Percentiles rank a stretch among this genome's conserved stretches.
These are phyloP conservation scores for Neofusicoccum sp. DNA, from an alignment of 2,329 filamentous ascomycete species.

Conservation along the genomic window DNA sequence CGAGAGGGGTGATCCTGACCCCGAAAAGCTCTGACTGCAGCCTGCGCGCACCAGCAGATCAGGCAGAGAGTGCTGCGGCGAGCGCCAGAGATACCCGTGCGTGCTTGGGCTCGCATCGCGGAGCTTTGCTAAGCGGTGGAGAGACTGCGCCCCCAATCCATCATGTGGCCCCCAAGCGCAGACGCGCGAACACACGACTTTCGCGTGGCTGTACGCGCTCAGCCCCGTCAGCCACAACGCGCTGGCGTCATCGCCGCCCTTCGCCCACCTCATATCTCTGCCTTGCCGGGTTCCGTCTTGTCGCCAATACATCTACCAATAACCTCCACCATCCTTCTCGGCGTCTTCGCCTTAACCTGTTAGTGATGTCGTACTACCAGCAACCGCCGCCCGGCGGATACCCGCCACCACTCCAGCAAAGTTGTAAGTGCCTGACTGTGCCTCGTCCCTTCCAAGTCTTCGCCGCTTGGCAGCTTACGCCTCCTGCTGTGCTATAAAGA, in stretches of 20 bases:
- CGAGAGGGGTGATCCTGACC: not conserved
- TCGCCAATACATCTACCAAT: not conserved
- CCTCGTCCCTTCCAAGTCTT: not conserved
- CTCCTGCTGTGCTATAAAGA: constrained; percentile 11
- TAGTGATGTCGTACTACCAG: constrained; percentile 30
- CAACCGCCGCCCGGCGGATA: constrained; percentile 30
- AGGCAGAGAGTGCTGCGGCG: not conserved
- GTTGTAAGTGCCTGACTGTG: constrained; percentile 29
- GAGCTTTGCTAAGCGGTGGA: not conserved
- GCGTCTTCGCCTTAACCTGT: not conserved
- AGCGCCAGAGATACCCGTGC: not conserved
- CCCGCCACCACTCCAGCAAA: constrained; percentile 26
- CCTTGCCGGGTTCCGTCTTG: not conserved
- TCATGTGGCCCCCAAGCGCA: not conserved
- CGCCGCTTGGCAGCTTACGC: constrained; percentile 23
- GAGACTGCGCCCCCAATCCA: not conserved
- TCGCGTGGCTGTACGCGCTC: constrained; percentile 3
- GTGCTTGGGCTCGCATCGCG: not conserved
- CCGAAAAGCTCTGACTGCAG: not conserved
- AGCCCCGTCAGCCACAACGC: constrained; percentile 9
- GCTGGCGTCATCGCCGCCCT: constrained; percentile 6
- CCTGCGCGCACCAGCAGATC: not conserved
- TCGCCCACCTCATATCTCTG: not conserved
- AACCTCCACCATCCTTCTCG: not conserved
- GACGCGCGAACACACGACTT: not conserved